These are phyloP conservation scores for Royoungia palumana DNA, from an alignment of 768 basidiomycete species.

Conservation along the genomic window DNA sequence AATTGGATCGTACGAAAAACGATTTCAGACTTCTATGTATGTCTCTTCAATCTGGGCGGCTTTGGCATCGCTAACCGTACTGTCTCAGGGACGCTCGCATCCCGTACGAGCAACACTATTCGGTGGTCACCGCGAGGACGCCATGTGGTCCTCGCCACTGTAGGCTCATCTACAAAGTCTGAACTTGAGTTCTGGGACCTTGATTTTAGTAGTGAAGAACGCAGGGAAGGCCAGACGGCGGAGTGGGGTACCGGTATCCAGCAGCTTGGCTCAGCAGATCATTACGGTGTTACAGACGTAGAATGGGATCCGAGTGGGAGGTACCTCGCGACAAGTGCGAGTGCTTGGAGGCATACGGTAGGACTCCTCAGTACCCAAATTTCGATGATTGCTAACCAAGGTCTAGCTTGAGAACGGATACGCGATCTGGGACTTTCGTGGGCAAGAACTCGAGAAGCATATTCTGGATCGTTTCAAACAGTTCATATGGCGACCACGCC, in stretches of 20 bases:
- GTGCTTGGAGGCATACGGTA: constrained; percentile 93
- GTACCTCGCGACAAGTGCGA: constrained; percentile 89
- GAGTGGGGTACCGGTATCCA: constrained; percentile 90
- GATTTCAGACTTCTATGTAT: constrained; percentile 89
- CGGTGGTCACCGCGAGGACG: constrained; percentile 97
- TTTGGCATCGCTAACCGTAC: constrained; percentile 5
- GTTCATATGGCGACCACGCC: constrained; percentile 97
- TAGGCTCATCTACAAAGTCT: constrained; percentile 92
- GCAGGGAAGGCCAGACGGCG: constrained; percentile 42
- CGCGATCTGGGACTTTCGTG: constrained; percentile 96
- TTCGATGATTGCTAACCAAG: constrained; percentile 8
- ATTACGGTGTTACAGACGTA: constrained; percentile 95
- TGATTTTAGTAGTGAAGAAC: constrained; percentile 74
- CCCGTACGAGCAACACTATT: constrained; percentile 88
- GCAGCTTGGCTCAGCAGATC: constrained; percentile 81
- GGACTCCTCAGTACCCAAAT: constrained; percentile 23
- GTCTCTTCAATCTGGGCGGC: constrained; percentile 21
- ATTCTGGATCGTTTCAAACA: constrained; percentile 97
- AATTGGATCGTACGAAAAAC: constrained; percentile 86
- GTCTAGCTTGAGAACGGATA: constrained; percentile 91
- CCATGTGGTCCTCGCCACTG: constrained; percentile 92
- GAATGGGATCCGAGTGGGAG: constrained; percentile 99
- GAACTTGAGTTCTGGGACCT: constrained; percentile 99
- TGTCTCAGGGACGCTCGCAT: constrained; percentile 63
- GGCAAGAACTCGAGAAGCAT: constrained; percentile 88